phyloP scores from a whole-genome alignment of 2,329 filamentous ascomycete genomes.

The Diaporthe capsici region DNA sequence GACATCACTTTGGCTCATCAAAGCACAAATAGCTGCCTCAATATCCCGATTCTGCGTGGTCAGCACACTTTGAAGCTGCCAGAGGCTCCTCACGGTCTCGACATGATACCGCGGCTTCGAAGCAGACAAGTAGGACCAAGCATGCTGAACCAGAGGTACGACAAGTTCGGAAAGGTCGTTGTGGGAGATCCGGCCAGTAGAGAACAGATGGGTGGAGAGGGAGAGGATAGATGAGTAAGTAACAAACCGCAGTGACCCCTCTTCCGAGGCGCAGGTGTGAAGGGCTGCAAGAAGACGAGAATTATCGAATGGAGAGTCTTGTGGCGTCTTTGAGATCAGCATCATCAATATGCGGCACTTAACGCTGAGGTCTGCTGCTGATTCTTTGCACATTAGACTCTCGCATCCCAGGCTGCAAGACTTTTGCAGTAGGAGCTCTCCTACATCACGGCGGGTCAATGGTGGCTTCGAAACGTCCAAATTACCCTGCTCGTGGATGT shows the following conservation, averaged over 20 bases:
- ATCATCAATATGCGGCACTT: slow-evolving; percentile 72
- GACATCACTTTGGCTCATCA: slow-evolving; percentile 73
- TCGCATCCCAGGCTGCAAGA: slow-evolving; percentile 66
- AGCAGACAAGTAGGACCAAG: slow-evolving; percentile 88
- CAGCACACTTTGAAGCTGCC: slow-evolving; percentile 85
- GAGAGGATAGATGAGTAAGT: slow-evolving; percentile 72
- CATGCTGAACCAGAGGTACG: slow-evolving; percentile 75
- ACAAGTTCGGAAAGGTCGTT: slow-evolving; percentile 74
- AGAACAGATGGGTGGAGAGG: slow-evolving; percentile 70
- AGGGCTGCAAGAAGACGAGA: slow-evolving; percentile 65
- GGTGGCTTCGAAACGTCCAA: slow-evolving; percentile 74
- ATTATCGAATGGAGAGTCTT: slow-evolving; percentile 61
- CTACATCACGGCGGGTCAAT: slow-evolving; percentile 67
- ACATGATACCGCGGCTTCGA: slow-evolving; percentile 93
- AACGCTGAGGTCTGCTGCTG: slow-evolving; percentile 65
- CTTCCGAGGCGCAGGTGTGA: slow-evolving; percentile 59
- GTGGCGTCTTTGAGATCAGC: slow-evolving; percentile 67
- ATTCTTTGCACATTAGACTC: slow-evolving; percentile 57
- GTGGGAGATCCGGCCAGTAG: slow-evolving; percentile 64
- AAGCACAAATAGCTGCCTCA: slow-evolving; percentile 80
- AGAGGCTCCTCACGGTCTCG: slow-evolving; percentile 87
- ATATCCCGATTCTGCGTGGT: slow-evolving; percentile 78
- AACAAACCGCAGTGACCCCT: slow-evolving; percentile 61
- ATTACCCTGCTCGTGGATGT: slow-evolving; percentile 78
- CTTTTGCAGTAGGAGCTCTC: slow-evolving; percentile 75